phyloP scores from a whole-genome alignment of 805 yeast genomes.

The Candida corydali region DNA sequence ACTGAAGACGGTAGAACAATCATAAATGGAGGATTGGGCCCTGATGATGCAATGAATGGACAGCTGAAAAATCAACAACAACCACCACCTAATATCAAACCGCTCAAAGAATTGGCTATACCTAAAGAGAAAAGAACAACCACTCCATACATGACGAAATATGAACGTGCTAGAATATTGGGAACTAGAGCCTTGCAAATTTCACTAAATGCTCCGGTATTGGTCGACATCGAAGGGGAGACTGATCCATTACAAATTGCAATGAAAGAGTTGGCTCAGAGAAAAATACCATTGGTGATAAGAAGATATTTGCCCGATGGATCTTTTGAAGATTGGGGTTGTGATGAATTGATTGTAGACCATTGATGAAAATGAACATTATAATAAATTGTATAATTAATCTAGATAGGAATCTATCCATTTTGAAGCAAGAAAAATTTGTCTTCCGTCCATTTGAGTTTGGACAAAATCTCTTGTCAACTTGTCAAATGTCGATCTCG shows the following conservation, averaged over 20 bases:
- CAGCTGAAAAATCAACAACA: conserved; percentile 2
- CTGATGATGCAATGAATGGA: conserved; percentile 47
- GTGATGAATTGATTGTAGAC: conserved; percentile 94
- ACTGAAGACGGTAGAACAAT: conserved; percentile 72
- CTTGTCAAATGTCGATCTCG: conserved; percentile 43
- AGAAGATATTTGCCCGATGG: conserved; percentile 97
- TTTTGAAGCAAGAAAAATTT: conserved; percentile 54
- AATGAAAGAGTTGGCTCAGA: conserved; percentile 91
- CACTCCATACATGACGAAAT: conserved; percentile 98
- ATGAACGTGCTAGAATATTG: conserved; percentile 94
- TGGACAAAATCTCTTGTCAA: conserved; percentile 54
- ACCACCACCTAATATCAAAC: conserved; percentile 30
- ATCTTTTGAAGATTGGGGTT: conserved; percentile 97
- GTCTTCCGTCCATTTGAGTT: conserved; percentile 54
- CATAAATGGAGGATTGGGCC: conserved; percentile 65
- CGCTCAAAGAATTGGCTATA: conserved; percentile 77
- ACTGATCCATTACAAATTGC: conserved; percentile 98
- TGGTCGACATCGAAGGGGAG: conserved; percentile 97
- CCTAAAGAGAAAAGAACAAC: conserved; percentile 87
- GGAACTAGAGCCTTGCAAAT: conserved; percentile 98
- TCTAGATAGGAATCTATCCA: conserved; percentile 55
- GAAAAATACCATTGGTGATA: conserved; percentile 91
- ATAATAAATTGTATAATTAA: conserved; percentile 11
- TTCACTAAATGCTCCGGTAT: conserved; percentile 96
- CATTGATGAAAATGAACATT: conserved; percentile 37